Conservation (phyloP, 371 early-diverging fungal species). For the Saksenaea oblongispora region DNA sequence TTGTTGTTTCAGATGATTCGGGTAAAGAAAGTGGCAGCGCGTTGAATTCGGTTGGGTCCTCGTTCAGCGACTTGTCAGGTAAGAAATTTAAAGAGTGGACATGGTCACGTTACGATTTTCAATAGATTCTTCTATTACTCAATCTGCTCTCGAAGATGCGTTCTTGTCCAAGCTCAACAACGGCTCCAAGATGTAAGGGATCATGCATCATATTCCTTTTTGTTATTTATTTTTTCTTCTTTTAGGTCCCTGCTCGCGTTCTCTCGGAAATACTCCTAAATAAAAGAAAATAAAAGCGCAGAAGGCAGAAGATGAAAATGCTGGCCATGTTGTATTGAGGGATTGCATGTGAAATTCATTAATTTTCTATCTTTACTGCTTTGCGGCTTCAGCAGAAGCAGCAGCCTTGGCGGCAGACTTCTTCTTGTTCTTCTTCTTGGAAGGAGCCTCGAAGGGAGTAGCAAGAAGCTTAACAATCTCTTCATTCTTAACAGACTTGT, state of each 20-base stretch:
- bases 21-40: slow-evolving; percentile 34
- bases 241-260: slow-evolving; percentile 24
- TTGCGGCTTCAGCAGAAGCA: slow-evolving; percentile 12
- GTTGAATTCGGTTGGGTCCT: slow-evolving; percentile 54
- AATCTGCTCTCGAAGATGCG: slow-evolving; percentile 64
- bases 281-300: neutral
- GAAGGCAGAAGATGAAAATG: slow-evolving; percentile 6
- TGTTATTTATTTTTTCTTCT: neutral
- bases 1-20: slow-evolving; percentile 6
- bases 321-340: neutral
- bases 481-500: slow-evolving; percentile 76
- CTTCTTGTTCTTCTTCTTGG: slow-evolving; percentile 38
- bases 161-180: slow-evolving; percentile 57
- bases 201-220: neutral
- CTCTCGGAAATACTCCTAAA: slow-evolving; percentile 17
- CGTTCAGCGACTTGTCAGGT: slow-evolving; percentile 60
- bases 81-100: neutral
- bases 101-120: neutral
- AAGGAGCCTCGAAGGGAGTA: slow-evolving; percentile 43
- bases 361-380: slow-evolving; percentile 11
- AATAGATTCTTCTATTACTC: slow-evolving; percentile 58
- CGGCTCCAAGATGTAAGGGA: slow-evolving; percentile 54
- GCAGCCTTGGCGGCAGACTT: slow-evolving; percentile 29
- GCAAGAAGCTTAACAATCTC: slow-evolving; percentile 69
- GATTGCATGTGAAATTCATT: neutral